phyloP scores from a whole-genome alignment of 2,329 filamentous ascomycete genomes.

The Colletotrichum euphorbiae region DNA sequence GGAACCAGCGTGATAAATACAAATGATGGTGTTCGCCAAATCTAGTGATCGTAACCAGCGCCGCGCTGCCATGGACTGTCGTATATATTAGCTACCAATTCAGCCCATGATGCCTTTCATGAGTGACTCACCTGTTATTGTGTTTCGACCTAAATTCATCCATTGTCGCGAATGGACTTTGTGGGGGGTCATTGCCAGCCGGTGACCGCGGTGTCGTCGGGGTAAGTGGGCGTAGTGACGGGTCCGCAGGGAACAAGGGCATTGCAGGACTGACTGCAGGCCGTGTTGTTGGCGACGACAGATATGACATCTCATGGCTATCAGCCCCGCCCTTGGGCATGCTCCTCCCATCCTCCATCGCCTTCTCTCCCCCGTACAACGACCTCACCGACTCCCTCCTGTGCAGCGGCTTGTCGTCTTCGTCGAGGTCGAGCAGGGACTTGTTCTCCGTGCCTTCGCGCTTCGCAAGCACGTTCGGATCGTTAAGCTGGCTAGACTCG shows the following conservation, averaged over 20 bases:
- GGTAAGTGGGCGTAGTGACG: conserved; percentile 12
- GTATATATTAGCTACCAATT: background rate
- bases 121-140: conserved; percentile 26
- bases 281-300: conserved; percentile 19
- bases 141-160: conserved; percentile 29
- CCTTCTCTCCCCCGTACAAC: conserved; percentile 29
- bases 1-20: conserved; percentile 7
- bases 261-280: conserved; percentile 32
- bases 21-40: conserved; percentile 9
- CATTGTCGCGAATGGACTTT: conserved; percentile 31
- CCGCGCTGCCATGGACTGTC: conserved; percentile 35
- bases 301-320: conserved; percentile 30
- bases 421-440: conserved; percentile 53
- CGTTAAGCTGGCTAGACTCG: conserved; percentile 86
- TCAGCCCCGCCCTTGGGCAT: background rate
- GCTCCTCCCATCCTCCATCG: conserved; percentile 24
- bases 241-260: conserved; percentile 33
- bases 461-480: conserved; percentile 86
- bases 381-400: conserved; percentile 26
- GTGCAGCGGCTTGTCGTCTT: conserved; percentile 52
- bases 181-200: conserved; percentile 9
- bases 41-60: conserved; percentile 33
- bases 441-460: conserved; percentile 72
- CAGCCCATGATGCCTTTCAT: fast-evolving
- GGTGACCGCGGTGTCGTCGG: conserved; percentile 12